A percentile compares a stretch with the other conserved stretches of the same genome.
Conservation (phyloP, 106 monocot species). For the Xerophyta viscosa region DNA sequence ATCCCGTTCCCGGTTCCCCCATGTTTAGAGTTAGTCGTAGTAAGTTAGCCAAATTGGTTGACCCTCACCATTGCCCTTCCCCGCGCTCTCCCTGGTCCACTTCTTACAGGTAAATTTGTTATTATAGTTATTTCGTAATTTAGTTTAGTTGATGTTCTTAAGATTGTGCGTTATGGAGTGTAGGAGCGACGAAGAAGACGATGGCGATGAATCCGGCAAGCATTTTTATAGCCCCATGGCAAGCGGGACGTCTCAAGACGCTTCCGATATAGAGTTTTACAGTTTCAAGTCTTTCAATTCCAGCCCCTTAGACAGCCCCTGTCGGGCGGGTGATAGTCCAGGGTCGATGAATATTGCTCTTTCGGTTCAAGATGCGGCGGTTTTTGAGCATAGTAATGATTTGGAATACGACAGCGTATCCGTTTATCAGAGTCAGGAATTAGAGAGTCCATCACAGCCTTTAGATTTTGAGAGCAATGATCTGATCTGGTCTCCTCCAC, state of each 20-base stretch:
- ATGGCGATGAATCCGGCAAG: slow-evolving; percentile 35
- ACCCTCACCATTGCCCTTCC: slow-evolving; percentile 24
- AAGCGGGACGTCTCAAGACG: slow-evolving; percentile 48
- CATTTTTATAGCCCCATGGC: slow-evolving; percentile 25
- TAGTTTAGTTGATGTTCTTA: background rate
- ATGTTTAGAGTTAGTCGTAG: slow-evolving; percentile 4
- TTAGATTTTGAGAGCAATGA: slow-evolving; percentile 53
- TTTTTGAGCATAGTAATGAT: slow-evolving; percentile 9
- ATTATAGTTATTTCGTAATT: background rate
- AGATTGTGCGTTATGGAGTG: background rate
- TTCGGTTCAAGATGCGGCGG: slow-evolving; percentile 25
- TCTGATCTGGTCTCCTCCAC: slow-evolving; percentile 64
- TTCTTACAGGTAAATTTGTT: slow-evolving; percentile 25
- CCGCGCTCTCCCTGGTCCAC: slow-evolving; percentile 22
- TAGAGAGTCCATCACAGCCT: slow-evolving; percentile 17
- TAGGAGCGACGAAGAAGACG: slow-evolving; percentile 55
- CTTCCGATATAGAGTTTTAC: slow-evolving; percentile 62
- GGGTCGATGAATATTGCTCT: slow-evolving; percentile 4
- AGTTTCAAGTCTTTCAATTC: slow-evolving; percentile 40
- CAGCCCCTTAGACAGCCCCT: slow-evolving; percentile 60
- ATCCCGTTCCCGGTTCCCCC: too few relatives aligned
- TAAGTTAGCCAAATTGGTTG: slow-evolving; percentile 7
- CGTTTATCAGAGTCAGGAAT: slow-evolving; percentile 15
- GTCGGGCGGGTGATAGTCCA: slow-evolving; percentile 9
- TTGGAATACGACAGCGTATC: slow-evolving; percentile 12